A percentile compares a stretch with the other conserved stretches of the same genome.
Evolutionary conservation across 306 rosid species (phyloP).

Genomic region (Cucumis hystrix): DNA sequence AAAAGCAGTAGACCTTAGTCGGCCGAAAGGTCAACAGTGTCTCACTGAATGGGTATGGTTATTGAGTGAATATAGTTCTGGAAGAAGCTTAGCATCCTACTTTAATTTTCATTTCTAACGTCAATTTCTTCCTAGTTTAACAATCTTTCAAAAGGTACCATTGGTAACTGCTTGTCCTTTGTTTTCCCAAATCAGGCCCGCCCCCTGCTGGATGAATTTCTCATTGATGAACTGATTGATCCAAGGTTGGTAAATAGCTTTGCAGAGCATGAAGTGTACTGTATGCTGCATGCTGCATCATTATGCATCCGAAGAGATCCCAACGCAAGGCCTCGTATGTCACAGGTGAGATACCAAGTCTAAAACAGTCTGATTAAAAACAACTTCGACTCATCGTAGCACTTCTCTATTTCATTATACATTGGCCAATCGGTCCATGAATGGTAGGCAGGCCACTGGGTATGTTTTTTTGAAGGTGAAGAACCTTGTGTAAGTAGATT

Average conservation of each 20-base stretch:
- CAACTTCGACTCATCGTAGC: neutral
- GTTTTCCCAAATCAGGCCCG: slow-evolving; percentile 51
- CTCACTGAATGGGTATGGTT: slow-evolving; percentile 88
- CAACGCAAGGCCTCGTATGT: slow-evolving; percentile 84
- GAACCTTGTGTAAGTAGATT: neutral
- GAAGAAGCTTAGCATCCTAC: neutral
- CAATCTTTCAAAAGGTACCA: neutral
- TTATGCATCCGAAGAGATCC: slow-evolving; percentile 90
- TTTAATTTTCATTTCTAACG: neutral
- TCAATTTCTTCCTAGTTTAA: neutral
- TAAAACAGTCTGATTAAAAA: neutral
- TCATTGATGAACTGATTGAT: slow-evolving; percentile 74
- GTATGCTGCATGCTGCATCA: slow-evolving; percentile 91
- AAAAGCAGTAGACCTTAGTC: slow-evolving; percentile 88
- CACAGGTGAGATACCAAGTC: slow-evolving; percentile 49
- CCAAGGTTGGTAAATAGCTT: slow-evolving; percentile 62
- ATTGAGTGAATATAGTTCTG: neutral
- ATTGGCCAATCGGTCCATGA: neutral
- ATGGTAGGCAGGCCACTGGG: neutral
- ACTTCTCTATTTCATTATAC: neutral
- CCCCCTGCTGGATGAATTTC: slow-evolving; percentile 68
- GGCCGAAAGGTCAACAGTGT: slow-evolving; percentile 97
- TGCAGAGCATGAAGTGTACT: slow-evolving; percentile 64
- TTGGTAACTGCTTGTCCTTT: neutral
- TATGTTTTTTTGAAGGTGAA: neutral